Percentiles rank a stretch among this genome's conserved stretches.
These are phyloP conservation scores for Aspergillus udagawae DNA, from an alignment of 2,329 filamentous ascomycete species.

Conservation along the genomic window DNA sequence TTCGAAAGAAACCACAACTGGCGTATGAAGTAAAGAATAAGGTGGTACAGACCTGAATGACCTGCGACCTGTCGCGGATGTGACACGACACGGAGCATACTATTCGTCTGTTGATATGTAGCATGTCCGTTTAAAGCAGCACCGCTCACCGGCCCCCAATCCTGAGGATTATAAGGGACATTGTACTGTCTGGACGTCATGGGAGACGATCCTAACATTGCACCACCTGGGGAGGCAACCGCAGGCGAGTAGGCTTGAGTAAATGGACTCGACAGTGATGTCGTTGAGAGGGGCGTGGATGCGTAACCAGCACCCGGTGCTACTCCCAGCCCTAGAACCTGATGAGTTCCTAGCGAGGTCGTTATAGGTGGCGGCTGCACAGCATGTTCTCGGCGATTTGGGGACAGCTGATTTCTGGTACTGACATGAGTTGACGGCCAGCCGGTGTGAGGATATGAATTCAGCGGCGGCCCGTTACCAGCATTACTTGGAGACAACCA, in stretches of 20 bases:
- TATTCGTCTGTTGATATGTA: conserved; percentile 25
- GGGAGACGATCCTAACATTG: conserved; percentile 36
- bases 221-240: conserved; percentile 33
- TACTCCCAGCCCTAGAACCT: conserved; percentile 32
- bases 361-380: conserved; percentile 41
- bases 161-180: conserved; percentile 47
- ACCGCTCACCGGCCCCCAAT: conserved; percentile 43
- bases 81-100: conserved; percentile 23
- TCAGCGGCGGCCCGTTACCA: conserved; percentile 30
- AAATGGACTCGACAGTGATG: conserved; percentile 44
- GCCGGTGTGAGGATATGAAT: conserved; percentile 24
- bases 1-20: neutral
- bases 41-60: conserved; percentile 28
- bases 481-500: conserved; percentile 30
- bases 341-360: conserved; percentile 36
- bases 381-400: conserved; percentile 41
- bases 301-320: conserved; percentile 24
- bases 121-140: conserved; percentile 23
- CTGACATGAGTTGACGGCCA: conserved; percentile 28
- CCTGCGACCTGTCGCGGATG: conserved; percentile 24
- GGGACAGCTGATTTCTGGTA: conserved; percentile 32
- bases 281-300: conserved; percentile 40
- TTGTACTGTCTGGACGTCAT: conserved; percentile 45
- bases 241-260: conserved; percentile 36
- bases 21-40: neutral